A percentile compares a stretch with the other conserved stretches of the same genome.
phyloP scores from a whole-genome alignment of 768 basidiomycete genomes.

The Boletus vinaceobasis region DNA sequence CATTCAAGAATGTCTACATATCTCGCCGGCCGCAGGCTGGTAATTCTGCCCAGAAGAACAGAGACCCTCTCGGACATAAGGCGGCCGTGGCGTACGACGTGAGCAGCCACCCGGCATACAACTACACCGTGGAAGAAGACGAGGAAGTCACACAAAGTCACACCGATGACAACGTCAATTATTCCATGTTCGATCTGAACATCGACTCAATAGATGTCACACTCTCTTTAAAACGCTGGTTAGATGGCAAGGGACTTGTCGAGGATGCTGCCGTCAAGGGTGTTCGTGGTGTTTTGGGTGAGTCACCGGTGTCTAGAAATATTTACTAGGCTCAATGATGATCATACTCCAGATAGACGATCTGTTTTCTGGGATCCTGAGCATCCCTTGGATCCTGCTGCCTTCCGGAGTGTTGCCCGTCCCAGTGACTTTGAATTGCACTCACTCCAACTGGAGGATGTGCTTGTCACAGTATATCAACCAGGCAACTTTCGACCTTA shows the following conservation, averaged over 20 bases:
- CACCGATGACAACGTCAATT: slow-evolving; percentile 60
- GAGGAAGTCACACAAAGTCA: slow-evolving; percentile 31
- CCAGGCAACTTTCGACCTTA: slow-evolving; percentile 90
- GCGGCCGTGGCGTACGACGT: slow-evolving; percentile 74
- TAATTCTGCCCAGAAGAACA: slow-evolving; percentile 14
- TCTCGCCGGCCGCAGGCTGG: slow-evolving; percentile 63
- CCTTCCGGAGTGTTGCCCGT: slow-evolving; percentile 68
- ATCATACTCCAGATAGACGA: slow-evolving; percentile 63
- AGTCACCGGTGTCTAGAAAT: slow-evolving; percentile 18
- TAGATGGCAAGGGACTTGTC: slow-evolving; percentile 92
- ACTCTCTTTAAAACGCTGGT: slow-evolving; percentile 85
- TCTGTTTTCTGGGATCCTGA: slow-evolving; percentile 84
- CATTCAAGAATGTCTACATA: slow-evolving; percentile 95
- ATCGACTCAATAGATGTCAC: slow-evolving; percentile 96
- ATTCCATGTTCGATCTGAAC: slow-evolving; percentile 89
- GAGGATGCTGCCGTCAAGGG: slow-evolving; percentile 91
- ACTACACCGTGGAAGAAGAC: slow-evolving; percentile 62
- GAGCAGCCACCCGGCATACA: slow-evolving; percentile 70
- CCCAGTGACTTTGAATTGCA: slow-evolving; percentile 93
- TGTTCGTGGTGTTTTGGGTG: slow-evolving; percentile 89
- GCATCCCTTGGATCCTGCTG: slow-evolving; percentile 73
- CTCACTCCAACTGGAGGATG: slow-evolving; percentile 85
- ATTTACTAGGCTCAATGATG: neutral
- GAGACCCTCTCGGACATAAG: slow-evolving; percentile 40
- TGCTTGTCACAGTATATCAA: slow-evolving; percentile 92